These are phyloP conservation scores for Ascochyta rabiei DNA, from an alignment of 2,329 filamentous ascomycete species.

Conservation along the genomic window DNA sequence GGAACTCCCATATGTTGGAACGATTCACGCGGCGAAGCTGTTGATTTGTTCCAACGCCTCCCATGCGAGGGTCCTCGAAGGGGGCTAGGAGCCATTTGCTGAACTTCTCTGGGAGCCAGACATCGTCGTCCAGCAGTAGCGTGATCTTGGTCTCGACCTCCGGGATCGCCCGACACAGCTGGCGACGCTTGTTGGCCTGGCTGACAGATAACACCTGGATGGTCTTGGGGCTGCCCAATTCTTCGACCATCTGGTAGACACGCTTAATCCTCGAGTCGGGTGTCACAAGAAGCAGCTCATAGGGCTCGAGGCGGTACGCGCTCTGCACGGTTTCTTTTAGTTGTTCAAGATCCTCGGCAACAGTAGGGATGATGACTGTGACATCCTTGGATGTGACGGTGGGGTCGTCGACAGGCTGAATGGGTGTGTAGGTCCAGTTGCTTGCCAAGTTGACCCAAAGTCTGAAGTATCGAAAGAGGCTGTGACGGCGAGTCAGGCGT, in stretches of 20 bases:
- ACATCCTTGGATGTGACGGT: conserved; percentile 81
- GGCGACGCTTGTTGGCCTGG: conserved; percentile 93
- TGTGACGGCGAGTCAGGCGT: conserved; percentile 50
- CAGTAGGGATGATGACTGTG: conserved; percentile 91
- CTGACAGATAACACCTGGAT: conserved; percentile 77
- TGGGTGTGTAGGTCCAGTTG: conserved; percentile 84
- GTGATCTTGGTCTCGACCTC: conserved; percentile 83
- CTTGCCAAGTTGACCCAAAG: conserved; percentile 79
- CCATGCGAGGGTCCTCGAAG: conserved; percentile 82
- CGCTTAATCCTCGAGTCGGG: conserved; percentile 78
- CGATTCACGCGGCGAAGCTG: conserved; percentile 73
- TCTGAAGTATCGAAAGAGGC: conserved; percentile 86
- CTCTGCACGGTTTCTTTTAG: conserved; percentile 80
- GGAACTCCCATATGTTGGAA: conserved; percentile 78
- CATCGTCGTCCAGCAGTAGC: conserved; percentile 94
- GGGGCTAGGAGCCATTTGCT: conserved; percentile 92
- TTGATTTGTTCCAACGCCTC: conserved; percentile 92
- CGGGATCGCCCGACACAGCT: conserved; percentile 90
- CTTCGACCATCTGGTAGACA: conserved; percentile 64
- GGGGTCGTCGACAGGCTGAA: conserved; percentile 81
- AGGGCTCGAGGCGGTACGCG: conserved; percentile 72
- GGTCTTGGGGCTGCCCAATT: conserved; percentile 57
- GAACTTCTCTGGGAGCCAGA: conserved; percentile 85
- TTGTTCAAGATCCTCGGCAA: conserved; percentile 85
- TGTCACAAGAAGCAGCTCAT: conserved; percentile 82